Base-by-base conservation (phyloP, 441 rosid genomes). In the Gossypium aridum region DNA sequence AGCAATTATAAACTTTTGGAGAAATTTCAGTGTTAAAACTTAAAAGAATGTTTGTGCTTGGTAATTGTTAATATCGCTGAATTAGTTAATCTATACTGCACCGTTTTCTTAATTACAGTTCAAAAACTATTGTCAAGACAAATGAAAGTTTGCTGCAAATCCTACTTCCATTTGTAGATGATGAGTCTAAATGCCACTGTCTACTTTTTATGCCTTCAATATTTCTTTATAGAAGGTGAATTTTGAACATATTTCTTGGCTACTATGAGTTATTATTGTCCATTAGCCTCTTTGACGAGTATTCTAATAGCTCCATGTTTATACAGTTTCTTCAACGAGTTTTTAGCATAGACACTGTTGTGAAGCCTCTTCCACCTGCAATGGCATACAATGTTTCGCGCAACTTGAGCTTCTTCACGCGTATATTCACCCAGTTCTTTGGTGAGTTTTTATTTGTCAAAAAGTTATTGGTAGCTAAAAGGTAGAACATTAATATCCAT, bases 361-460 rank as follows among this genome's bases (percentile, higher is more conserved):
- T 96, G 80, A 96, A 96, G 90, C 98, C 97, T 76, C 98, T 95
- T 83, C 99, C 99, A 61, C 98, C 97, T 63, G 73, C 90, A 34
- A 84, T 90, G 95, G 97, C 92, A 3, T 93, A 87, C 84, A 95
- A 90, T 9, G 92, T 83, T 75, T 91, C 98, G 63, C 95, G 97
- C 71, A 93, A 93, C 83, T 86, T 95, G 89, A 88, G 88, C 88
- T 95, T 95, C 89, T 93, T 95, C 85, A 89, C 90, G 0, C 95
- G 98, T 73, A 93, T 95, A 80, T 95, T 95, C 83, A 95, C 99
- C 5, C 99, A 95, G 85, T 95, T 95, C 88, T 95, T 93, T 76
- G 97, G 99, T 95, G 78, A 79, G 94, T 76, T 78, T 65, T 71
- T 39, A 45, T 54, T 69, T 79, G 49, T 62, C 43, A 13, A 20